Base-by-base conservation (phyloP, 352 stramenopile genomes). In the Globisporangium okanoganense region DNA sequence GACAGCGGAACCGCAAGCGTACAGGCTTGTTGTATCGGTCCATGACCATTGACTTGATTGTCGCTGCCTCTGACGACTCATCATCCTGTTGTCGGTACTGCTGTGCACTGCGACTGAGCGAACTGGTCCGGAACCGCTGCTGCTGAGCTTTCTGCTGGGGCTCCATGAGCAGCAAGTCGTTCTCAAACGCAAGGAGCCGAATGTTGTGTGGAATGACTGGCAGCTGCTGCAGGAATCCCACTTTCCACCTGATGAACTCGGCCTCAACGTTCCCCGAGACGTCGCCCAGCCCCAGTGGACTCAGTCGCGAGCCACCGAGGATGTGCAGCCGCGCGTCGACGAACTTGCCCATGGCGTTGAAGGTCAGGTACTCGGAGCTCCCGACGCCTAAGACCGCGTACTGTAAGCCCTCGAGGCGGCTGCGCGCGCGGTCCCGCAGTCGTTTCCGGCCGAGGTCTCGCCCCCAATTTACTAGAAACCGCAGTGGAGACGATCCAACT, bases 371-470 rank as follows among this genome's bases (percentile, higher is more conserved):
- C 62, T 96, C 79, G 6, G 72, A 94, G 71, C 98, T 98, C 5
- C 95, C 97, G 4, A 99, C 78, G 38, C 94, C 96, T 87, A 99
- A 99, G 0, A 99, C 95, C 9, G 88, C 79, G 70, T 87, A 99
- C 44, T 96, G 70, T 55, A 97, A 60, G 20, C 71, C 76, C 12
- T 67, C 35, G 29, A 92, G 67, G 16, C 40, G 31, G n/a, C 5
- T 36, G 9, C 36, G 43, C 10, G 22, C 27, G 22, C 27, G 45
- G 43, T 14, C 22, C 0, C 33, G 33, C 18, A 20, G 20, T 16
- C 27, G 51, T 53, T 62, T 56, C 47, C 47, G 14, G 22, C 40
- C 31, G 16, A 45, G 14, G 12, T 56, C 59, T 27, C 33, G 43
- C 1, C 51, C 36, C 59, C 59, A 65, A 7, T 61, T 45, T 2